Evolutionary conservation across 2,329 filamentous ascomycete species (phyloP), one percentile per base, ranked within the genome.

Genomic region (Fusarium sp.): DNA sequence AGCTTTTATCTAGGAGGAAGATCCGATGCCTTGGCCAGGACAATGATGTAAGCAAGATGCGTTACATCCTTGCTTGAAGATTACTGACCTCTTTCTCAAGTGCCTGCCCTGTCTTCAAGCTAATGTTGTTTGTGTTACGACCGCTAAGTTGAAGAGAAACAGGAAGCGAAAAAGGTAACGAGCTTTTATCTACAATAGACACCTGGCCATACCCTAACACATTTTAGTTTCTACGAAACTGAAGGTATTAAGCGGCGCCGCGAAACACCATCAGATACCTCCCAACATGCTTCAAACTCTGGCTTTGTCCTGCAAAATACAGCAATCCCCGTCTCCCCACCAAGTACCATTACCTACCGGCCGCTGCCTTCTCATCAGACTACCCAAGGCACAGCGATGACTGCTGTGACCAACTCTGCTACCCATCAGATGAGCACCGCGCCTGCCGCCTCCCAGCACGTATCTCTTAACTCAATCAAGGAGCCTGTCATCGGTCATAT

Each of bases 401-500:
- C 23, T 56, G 0, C n/a, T 42, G 0, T 21, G 19, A 2, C 30
- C 38, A 17, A 11, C 12, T 7, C n/a, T 17, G 24, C 38, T 15
- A 14, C 5, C 42, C 11, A 24, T n/a, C 20, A 24, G 2, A 9
- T 14, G 8, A n/a, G n/a, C 6, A 21, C 28, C 21, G 10, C 21
- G 11, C 15, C 32, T 11, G 15, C 9, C 8, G 21, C n/a, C 10
- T n/a, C 47, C 5, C 46, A 48, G 4, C 24, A 24, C 10, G 9
- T 38, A 15, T n/a, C 34, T 8, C 17, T n/a, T 3, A 43, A 43
- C n/a, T 12, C 24, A 10, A 21, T n/a, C 4, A 42, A 46, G 3
- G 53, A 67, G 19, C 62, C 65, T 6, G 68, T 74, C 4, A 63
- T 74, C 5, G 67, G 70, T 4, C 72, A 74, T 21, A 74, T 74